phyloP scores from a whole-genome alignment of 2,329 filamentous ascomycete genomes.

The Mariannaea sp. region DNA sequence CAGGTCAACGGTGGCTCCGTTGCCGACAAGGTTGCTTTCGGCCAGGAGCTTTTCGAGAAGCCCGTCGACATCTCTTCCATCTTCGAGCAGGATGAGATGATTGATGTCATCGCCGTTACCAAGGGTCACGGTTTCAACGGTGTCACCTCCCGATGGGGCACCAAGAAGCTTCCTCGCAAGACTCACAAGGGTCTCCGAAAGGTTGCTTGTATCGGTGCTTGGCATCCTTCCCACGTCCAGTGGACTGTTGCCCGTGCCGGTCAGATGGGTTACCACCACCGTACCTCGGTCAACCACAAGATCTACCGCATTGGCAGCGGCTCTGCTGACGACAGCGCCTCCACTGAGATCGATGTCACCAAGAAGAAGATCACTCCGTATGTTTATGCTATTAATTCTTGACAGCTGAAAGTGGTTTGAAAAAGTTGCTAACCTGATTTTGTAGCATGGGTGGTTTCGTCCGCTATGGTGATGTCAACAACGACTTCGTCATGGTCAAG shows the following conservation, averaged over 20 bases:
- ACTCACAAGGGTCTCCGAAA: slow-evolving; percentile 99
- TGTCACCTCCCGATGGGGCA: slow-evolving; percentile 98
- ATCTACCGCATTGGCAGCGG: slow-evolving; percentile 98
- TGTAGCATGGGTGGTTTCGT: slow-evolving; percentile 96
- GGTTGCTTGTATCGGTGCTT: slow-evolving; percentile 99
- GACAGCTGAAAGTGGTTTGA: neutral
- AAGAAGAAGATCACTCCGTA: slow-evolving; percentile 99
- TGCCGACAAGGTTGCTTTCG: slow-evolving; percentile 96
- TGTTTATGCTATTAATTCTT: slow-evolving; percentile 57
- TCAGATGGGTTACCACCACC: slow-evolving; percentile 99
- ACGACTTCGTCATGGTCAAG: slow-evolving; percentile 98
- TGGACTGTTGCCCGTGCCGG: slow-evolving; percentile 99
- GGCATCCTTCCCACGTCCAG: slow-evolving; percentile 99
- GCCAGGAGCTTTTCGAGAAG: slow-evolving; percentile 98
- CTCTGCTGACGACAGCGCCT: slow-evolving; percentile 86
- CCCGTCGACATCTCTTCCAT: slow-evolving; percentile 88
- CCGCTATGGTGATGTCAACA: slow-evolving; percentile 98
- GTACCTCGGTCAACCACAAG: slow-evolving; percentile 99
- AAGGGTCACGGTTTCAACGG: slow-evolving; percentile 99
- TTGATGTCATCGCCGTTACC: slow-evolving; percentile 98
- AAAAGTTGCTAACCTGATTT: slow-evolving; percentile 42
- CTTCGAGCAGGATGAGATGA: slow-evolving; percentile 99
- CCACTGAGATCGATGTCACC: slow-evolving; percentile 94
- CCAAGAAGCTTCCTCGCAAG: slow-evolving; percentile 99
- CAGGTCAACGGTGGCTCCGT: slow-evolving; percentile 98